Percentiles rank a stretch among this genome's conserved stretches.
Evolutionary conservation across 1,284 basidiomycete species (phyloP).

Genomic region (Cryptococcus hybrid): DNA sequence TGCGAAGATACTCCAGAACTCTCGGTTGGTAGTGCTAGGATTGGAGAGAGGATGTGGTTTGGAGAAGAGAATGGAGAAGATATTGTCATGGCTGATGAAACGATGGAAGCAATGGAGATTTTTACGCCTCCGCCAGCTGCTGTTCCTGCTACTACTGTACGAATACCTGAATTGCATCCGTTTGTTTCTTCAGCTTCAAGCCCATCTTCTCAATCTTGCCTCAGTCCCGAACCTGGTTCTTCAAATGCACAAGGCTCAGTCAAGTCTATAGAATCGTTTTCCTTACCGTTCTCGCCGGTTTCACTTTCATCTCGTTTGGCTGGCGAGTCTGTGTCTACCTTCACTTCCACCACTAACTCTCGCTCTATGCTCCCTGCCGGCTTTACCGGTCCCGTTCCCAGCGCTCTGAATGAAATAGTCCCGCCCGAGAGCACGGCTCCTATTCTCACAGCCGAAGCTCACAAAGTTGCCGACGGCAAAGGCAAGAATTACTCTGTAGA

Average conservation of each 20-base stretch:
- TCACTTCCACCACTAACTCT: no score
- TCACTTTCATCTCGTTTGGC: neutral
- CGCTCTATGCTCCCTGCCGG: no score
- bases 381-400: no score
- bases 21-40: neutral
- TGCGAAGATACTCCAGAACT: neutral
- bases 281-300: neutral
- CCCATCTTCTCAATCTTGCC: neutral
- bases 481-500: neutral
- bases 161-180: neutral
- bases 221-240: neutral
- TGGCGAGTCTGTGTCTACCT: no score
- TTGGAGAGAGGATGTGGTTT: slow-evolving; percentile 7
- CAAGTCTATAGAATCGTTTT: neutral
- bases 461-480: neutral
- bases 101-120: neutral
- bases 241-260: no score
- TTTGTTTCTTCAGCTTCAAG: neutral
- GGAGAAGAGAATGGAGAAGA: neutral
- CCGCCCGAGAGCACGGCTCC: neutral
- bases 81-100: neutral
- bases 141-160: slow-evolving; percentile 3
- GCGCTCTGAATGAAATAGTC: no score
- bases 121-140: slow-evolving; percentile 2
- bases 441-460: slow-evolving; percentile 6